Evolutionary conservation across 257 asterid genomes (phyloP), one percentile per base, ranked within the genome.

Genomic region (Galeopsis tetrahit): DNA sequence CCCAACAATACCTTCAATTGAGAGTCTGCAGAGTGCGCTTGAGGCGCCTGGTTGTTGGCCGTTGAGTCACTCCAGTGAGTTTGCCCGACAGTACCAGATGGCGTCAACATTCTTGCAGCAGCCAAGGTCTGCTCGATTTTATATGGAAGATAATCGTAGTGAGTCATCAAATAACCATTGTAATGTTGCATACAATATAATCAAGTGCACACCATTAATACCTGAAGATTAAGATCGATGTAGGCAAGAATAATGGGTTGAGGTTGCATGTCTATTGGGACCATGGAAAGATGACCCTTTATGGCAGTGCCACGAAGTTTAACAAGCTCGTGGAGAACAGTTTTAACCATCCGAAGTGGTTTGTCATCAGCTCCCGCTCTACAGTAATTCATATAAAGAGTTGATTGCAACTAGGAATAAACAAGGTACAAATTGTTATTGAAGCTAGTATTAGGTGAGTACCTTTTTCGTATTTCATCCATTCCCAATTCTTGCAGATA

Each of bases 321-420:
- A 74, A 95, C 99, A 82, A 95, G 98, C 79, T 95, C 99, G 43
- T 92, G 98, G 53, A 95, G 86, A 81, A 95, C 99, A 70, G 98
- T 92, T 87, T 95, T 95, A 73, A 95, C 99, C 99, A 95, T 95
- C 72, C 99, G 92, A 69, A 95, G 89, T 52, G 99, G 98, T 78
- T 95, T 95, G 78, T 95, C 99, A 82, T 92, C 99, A 63, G 99
- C 99, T 69, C 98, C 99, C 66, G 99, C 99, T 84, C 99, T 95
- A 74, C 73, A 68, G 53, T 21, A 53, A 68, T 73, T 71, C 40
- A 78, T 34, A 49, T 35, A 48, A 51, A 42, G 48, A 75, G 75
- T 4, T 67, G 9, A 63, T 34, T 35, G 11, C n/a, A 60, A 60
- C 14, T 34, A 13, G 6, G 49, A 10, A 38, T 6, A 3, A 57